Evolutionary conservation across 1,139 yeast species (phyloP), one percentile per base, ranked within the genome.

Genomic region (Yamadazyma taylorii): DNA sequence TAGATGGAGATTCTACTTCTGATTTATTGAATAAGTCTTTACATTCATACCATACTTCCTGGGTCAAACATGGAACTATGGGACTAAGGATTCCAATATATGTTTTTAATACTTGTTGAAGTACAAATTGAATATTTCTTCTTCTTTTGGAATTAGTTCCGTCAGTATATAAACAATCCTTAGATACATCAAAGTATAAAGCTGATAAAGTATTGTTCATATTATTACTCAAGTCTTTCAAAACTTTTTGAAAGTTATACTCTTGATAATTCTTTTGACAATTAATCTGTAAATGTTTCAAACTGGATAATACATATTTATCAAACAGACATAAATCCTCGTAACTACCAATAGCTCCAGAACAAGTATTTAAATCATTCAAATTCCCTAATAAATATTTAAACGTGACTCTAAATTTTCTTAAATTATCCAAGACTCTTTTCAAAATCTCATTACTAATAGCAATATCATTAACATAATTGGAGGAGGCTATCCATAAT

Each of bases 401-500:
- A 56, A 88, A 81, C 0, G 97, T 87, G 16, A 89, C 77, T 50
- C 97, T 72, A 37, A 89, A 60, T 58, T 92, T 92, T 59, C 86
- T 87, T 53, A 87, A 66, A 35, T 85, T 78, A 39, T 89, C 95
- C 31, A 83, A 82, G 19, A 88, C 92, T 50, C 90, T 81, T 23
- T 73, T 75, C 49, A 89, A 68, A 12, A 89, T 78, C 22, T 79
- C 81, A 8, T 85, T 78, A 6, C 95, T 87, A 17, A 87, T 77
- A 21, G 79, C 70, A 34, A 92, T 79, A 60, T 92, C 99, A 34
- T 75, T 76, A 2, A 90, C 81, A 52, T 85, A 92, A 56, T 89
- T 94, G 1, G 94, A 75, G 36, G 89, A 90, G 0, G 97, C 96
- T 10, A 83, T 88, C 87, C 97, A 85, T 39, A 90, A 67, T 48